Percentiles rank a stretch among this genome's conserved stretches.
phyloP scores from a whole-genome alignment of 164 flowering plant genomes.

The Dillenia suffruticosa region DNA sequence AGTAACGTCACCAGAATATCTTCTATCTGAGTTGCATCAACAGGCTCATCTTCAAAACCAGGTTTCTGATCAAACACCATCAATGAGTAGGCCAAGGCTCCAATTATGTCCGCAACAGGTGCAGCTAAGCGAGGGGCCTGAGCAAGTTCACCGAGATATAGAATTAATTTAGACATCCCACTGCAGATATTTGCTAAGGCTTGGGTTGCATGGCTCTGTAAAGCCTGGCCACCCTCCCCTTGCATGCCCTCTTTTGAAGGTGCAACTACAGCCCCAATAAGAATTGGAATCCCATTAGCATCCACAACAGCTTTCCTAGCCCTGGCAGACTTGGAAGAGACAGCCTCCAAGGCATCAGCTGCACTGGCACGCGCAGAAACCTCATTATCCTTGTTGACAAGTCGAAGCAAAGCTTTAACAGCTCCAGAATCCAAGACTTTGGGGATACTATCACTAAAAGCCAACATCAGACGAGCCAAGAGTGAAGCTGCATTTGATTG shows the following conservation, averaged over 20 bases:
- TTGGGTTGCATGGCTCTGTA: constrained; percentile 65
- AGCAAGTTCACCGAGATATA: constrained; percentile 74
- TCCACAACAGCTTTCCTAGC: constrained; percentile 68
- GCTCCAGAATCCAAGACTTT: constrained; percentile 79
- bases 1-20: constrained; percentile 49
- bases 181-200: constrained; percentile 80
- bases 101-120: constrained; percentile 84
- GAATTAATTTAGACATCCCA: constrained; percentile 65
- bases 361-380: constrained; percentile 81
- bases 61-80: constrained; percentile 59
- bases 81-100: constrained; percentile 84
- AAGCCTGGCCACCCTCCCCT: constrained; percentile 55
- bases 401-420: constrained; percentile 52
- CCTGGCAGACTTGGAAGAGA: constrained; percentile 55
- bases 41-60: constrained; percentile 38
- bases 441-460: constrained; percentile 73
- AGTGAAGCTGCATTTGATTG: constrained; percentile 98
- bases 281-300: constrained; percentile 56
- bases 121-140: constrained; percentile 69
- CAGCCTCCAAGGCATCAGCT: constrained; percentile 82
- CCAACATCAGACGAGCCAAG: constrained; percentile 70
- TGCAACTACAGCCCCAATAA: constrained; percentile 82
- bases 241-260: constrained; percentile 93
- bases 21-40: constrained; percentile 57
- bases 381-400: constrained; percentile 60